A percentile compares a stretch with the other conserved stretches of the same genome.
phyloP scores from a whole-genome alignment of 352 stramenopile species.

The Globisporangium apiculatum region DNA sequence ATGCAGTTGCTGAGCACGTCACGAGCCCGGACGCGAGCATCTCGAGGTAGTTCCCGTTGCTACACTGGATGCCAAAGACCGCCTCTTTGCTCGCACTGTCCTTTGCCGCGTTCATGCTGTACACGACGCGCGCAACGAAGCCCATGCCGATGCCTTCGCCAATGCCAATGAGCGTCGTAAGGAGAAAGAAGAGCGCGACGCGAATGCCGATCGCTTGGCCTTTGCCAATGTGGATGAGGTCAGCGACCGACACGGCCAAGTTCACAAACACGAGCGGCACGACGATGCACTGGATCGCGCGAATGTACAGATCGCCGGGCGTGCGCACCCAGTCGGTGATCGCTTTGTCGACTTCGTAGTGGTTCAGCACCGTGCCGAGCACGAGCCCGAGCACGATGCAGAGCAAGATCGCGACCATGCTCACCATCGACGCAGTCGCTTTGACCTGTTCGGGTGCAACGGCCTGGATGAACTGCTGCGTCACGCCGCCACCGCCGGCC shows the following conservation, averaged over 20 bases:
- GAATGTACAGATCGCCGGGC: slow-evolving; percentile 65
- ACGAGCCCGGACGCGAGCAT: slow-evolving; percentile 38
- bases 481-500: slow-evolving; percentile 10
- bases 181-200: slow-evolving; percentile 32
- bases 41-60: slow-evolving; percentile 60
- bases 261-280: slow-evolving; percentile 79
- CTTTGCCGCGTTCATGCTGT: slow-evolving; percentile 24
- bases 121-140: slow-evolving; percentile 35
- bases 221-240: slow-evolving; percentile 51
- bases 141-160: slow-evolving; percentile 52
- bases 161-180: slow-evolving; percentile 40
- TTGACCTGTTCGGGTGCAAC: slow-evolving; percentile 26
- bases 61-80: slow-evolving; percentile 71
- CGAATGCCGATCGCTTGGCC: slow-evolving; percentile 35
- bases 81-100: slow-evolving; percentile 24
- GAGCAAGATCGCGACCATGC: slow-evolving; percentile 41
- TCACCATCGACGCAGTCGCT: slow-evolving; percentile 27
- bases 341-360: slow-evolving; percentile 35
- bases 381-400: slow-evolving; percentile 36
- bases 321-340: slow-evolving; percentile 59
- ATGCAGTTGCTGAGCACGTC: slow-evolving; percentile 36
- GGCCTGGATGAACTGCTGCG: slow-evolving; percentile 8
- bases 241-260: slow-evolving; percentile 54
- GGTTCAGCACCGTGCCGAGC: slow-evolving; percentile 42
- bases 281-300: slow-evolving; percentile 71